Percentiles rank a stretch among this genome's conserved stretches.
phyloP scores from a whole-genome alignment of 495 filamentous ascomycete genomes.

The Parathielavia hyrcaniae region DNA sequence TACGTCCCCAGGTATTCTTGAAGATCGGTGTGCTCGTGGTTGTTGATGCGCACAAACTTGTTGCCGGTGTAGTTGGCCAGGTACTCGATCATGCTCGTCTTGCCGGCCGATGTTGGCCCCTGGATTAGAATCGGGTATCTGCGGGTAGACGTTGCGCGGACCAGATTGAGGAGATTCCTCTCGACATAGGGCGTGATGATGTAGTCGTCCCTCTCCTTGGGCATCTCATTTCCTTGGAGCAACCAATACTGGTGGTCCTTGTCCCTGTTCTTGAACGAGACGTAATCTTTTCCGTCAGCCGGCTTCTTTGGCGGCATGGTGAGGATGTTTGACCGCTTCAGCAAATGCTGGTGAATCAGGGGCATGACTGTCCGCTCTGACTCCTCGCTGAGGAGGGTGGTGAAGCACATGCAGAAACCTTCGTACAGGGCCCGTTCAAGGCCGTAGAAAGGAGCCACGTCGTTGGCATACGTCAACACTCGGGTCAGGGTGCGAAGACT shows the following conservation, averaged over 20 bases:
- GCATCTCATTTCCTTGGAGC: conserved; percentile 57
- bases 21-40: conserved; percentile 96
- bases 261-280: conserved; percentile 60
- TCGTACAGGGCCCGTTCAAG: conserved; percentile 82
- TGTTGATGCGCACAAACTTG: conserved; percentile 97
- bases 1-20: conserved; percentile 98
- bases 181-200: conserved; percentile 95
- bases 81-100: conserved; percentile 99
- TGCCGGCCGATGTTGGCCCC: conserved; percentile 92
- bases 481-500: conserved; percentile 92
- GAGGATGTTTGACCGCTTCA: conserved; percentile 59
- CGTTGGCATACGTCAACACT: conserved; percentile 75
- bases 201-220: conserved; percentile 76
- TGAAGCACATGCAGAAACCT: conserved; percentile 97
- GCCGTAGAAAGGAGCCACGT: conserved; percentile 81
- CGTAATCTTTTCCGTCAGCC: conserved; percentile 66
- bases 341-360: conserved; percentile 73
- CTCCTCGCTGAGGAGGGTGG: conserved; percentile 72
- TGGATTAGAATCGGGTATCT: conserved; percentile 94
- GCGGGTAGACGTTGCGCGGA: conserved; percentile 83
- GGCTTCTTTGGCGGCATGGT: conserved; percentile 69
- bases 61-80: conserved; percentile 92
- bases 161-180: conserved; percentile 87
- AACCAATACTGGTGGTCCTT: conserved; percentile 83
- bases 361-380: conserved; percentile 74